A percentile compares a stretch with the other conserved stretches of the same genome.
These are phyloP conservation scores for Davidsoniella neocaledoniae DNA, from an alignment of 2,329 filamentous ascomycete species.

Conservation along the genomic window DNA sequence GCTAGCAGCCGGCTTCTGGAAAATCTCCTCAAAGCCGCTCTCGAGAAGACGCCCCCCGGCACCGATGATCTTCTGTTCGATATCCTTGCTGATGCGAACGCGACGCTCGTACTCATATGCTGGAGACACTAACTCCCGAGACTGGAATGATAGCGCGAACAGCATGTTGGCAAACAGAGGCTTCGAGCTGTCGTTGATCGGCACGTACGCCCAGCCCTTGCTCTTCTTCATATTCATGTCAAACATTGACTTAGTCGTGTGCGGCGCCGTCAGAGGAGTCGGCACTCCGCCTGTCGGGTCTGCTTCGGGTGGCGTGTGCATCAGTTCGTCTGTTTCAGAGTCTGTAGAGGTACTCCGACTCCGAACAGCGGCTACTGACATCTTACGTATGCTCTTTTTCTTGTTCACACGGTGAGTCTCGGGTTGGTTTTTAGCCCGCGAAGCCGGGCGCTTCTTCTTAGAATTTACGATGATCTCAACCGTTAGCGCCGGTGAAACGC, in stretches of 20 bases:
- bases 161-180: constrained; percentile 61
- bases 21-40: constrained; percentile 67
- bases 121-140: constrained; percentile 32
- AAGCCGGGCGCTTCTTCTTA: neutral
- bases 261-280: neutral
- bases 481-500: too few relatives aligned
- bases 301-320: neutral
- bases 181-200: constrained; percentile 5
- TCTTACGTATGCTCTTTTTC: neutral
- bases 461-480: too few relatives aligned
- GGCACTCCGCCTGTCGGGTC: neutral
- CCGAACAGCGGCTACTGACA: neutral
- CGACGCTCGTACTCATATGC: constrained; percentile 29
- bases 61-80: constrained; percentile 46
- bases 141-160: constrained; percentile 65
- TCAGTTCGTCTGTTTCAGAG: constrained; percentile 9
- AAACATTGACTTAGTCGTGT: too few relatives aligned
- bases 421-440: neutral
- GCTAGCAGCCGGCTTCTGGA: constrained; percentile 28
- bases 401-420: too few relatives aligned
- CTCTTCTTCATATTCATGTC: neutral
- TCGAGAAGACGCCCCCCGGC: constrained; percentile 58
- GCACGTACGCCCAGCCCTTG: constrained; percentile 11
- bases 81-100: constrained; percentile 24
- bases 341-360: neutral